Conservation (phyloP, 345 rosid species). For the Hibiscus trionum region DNA sequence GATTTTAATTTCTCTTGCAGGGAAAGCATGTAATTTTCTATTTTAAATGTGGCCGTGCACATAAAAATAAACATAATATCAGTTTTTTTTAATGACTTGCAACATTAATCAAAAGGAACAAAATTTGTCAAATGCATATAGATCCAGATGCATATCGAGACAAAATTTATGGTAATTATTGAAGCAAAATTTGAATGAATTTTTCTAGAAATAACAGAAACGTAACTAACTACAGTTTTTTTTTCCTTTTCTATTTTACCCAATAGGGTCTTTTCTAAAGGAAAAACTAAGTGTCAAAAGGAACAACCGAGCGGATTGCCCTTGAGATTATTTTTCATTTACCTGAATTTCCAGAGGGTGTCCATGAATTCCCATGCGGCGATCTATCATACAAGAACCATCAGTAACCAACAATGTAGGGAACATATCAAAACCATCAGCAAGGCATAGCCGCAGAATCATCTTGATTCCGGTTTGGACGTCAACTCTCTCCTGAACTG, state of each 20-base stretch:
- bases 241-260: not conserved
- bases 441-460: slow-evolving; percentile 69
- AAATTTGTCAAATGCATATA: too few species aligned
- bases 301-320: not conserved
- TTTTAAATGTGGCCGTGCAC: not conserved
- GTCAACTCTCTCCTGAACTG: slow-evolving; percentile 81
- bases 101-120: not conserved
- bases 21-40: not conserved
- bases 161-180: not conserved
- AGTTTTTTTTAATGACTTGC: not conserved
- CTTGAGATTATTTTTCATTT: slow-evolving; percentile 1
- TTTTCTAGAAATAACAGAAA: not conserved
- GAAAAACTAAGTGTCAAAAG: not conserved
- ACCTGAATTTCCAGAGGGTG: slow-evolving; percentile 95
- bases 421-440: slow-evolving; percentile 91
- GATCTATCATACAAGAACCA: slow-evolving; percentile 96
- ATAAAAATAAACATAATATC: not conserved
- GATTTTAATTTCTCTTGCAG: not conserved
- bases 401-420: slow-evolving; percentile 85
- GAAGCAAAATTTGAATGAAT: not conserved
- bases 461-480: slow-evolving; percentile 91
- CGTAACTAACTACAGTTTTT: not conserved
- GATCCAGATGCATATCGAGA: too few species aligned
- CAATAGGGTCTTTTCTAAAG: not conserved
- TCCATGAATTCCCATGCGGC: slow-evolving; percentile 95